phyloP scores from a whole-genome alignment of 2,329 filamentous ascomycete species.

The Colletotrichum lupini region DNA sequence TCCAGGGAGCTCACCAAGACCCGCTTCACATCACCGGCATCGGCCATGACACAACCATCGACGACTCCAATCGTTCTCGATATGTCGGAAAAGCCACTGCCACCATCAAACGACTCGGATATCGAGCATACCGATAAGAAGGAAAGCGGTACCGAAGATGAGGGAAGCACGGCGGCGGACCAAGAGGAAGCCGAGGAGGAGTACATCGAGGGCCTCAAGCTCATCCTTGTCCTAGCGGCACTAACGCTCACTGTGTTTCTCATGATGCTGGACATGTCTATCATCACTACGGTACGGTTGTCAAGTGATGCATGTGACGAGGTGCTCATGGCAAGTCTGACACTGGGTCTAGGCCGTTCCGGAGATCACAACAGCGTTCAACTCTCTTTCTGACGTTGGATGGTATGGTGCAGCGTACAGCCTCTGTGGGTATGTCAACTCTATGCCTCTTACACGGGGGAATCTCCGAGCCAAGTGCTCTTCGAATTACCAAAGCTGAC shows the following conservation, averaged over 20 bases:
- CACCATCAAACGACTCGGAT: not conserved
- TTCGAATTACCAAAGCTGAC: not conserved
- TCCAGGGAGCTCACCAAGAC: not conserved
- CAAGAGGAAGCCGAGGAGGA: conserved; percentile 3
- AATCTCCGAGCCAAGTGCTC: not conserved
- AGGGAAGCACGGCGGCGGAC: not conserved
- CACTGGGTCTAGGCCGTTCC: conserved; percentile 52
- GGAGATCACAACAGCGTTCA: conserved; percentile 60
- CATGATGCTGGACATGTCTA: conserved; percentile 63
- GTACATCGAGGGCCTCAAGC: conserved; percentile 46
- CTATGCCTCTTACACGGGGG: not conserved
- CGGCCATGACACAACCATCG: too few relatives aligned
- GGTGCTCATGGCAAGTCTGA: conserved; percentile 5
- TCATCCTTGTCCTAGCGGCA: conserved; percentile 47
- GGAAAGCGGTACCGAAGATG: not conserved
- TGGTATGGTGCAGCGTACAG: conserved; percentile 66
- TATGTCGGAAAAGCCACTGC: not conserved
- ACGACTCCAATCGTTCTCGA: not conserved
- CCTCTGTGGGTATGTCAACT: conserved; percentile 50
- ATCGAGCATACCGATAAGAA: not conserved
- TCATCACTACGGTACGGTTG: conserved; percentile 58
- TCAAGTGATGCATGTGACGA: not conserved
- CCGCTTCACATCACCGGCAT: not conserved
- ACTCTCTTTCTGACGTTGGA: conserved; percentile 62
- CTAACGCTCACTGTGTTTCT: conserved; percentile 58